Conservation (phyloP, 208 protist genomes). For the Leishmania turanica region DNA sequence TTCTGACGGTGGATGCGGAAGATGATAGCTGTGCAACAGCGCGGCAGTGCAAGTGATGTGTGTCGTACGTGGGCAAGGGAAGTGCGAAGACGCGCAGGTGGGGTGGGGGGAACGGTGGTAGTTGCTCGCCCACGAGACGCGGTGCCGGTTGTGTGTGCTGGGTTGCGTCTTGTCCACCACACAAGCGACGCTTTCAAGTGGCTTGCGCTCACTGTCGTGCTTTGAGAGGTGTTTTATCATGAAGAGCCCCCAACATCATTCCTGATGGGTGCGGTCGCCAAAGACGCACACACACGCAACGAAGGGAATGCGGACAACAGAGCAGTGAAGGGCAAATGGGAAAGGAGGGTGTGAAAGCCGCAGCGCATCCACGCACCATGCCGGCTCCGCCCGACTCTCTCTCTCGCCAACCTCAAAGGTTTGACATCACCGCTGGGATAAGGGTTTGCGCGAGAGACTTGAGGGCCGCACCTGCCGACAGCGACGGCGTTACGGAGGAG, state of each 20-base stretch:
- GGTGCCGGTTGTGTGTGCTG: neutral
- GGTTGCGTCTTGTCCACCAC: neutral
- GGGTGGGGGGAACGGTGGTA: no score
- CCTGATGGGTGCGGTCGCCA: neutral
- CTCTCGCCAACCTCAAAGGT: neutral
- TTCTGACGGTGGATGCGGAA: neutral
- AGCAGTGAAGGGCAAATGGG: neutral
- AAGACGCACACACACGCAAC: conserved; percentile 2
- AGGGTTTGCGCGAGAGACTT: neutral
- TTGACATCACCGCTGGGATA: neutral
- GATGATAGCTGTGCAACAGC: neutral
- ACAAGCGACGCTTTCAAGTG: neutral
- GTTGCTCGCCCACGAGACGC: neutral
- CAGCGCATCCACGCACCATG: neutral
- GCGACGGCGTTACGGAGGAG: neutral
- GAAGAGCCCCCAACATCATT: neutral
- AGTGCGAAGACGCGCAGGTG: neutral
- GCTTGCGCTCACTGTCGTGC: neutral
- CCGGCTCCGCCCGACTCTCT: neutral
- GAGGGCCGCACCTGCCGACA: neutral
- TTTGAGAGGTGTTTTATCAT: neutral
- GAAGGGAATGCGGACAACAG: neutral
- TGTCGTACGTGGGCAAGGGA: neutral
- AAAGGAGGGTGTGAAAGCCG: neutral
- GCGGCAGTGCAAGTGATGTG: neutral